Percentiles rank a stretch among this genome's conserved stretches.
Evolutionary conservation across 495 filamentous ascomycete species (phyloP).

Genomic region (Neurospora hispaniola): DNA sequence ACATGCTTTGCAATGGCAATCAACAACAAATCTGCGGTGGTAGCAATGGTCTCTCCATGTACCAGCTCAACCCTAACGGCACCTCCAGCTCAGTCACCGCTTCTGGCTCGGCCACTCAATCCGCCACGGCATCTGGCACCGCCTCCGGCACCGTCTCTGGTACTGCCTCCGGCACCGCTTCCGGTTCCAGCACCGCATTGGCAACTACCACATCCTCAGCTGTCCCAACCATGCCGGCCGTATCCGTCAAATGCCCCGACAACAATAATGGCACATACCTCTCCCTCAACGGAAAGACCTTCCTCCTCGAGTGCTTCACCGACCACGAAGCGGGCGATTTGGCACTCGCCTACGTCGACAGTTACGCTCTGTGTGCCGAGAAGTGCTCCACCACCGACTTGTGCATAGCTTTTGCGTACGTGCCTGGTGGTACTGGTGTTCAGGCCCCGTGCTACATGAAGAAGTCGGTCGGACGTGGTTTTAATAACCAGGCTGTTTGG

Average conservation of each 20-base stretch:
- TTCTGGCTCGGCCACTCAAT: slow-evolving; percentile 7
- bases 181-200: background rate
- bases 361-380: slow-evolving; percentile 4
- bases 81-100: slow-evolving; percentile 3
- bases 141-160: background rate
- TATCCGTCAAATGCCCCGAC: slow-evolving; percentile 5
- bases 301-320: slow-evolving; percentile 9
- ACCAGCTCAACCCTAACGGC: slow-evolving; percentile 11
- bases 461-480: slow-evolving; percentile 2
- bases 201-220: slow-evolving; percentile 1
- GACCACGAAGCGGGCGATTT: slow-evolving; percentile 5
- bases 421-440: background rate
- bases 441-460: slow-evolving; percentile 9
- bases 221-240: background rate
- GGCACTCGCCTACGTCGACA: background rate
- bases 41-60: slow-evolving; percentile 21
- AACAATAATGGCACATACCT: background rate
- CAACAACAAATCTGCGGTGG: slow-evolving; percentile 15
- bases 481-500: slow-evolving; percentile 6
- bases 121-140: background rate
- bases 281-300: slow-evolving; percentile 4
- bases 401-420: slow-evolving; percentile 7
- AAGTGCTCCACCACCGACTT: slow-evolving; percentile 2
- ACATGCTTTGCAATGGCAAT: slow-evolving; percentile 21
- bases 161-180: background rate